A percentile compares a stretch with the other conserved stretches of the same genome.
Evolutionary conservation across 768 basidiomycete genomes (phyloP).

Genomic region (Podaxis mareebaensis): DNA sequence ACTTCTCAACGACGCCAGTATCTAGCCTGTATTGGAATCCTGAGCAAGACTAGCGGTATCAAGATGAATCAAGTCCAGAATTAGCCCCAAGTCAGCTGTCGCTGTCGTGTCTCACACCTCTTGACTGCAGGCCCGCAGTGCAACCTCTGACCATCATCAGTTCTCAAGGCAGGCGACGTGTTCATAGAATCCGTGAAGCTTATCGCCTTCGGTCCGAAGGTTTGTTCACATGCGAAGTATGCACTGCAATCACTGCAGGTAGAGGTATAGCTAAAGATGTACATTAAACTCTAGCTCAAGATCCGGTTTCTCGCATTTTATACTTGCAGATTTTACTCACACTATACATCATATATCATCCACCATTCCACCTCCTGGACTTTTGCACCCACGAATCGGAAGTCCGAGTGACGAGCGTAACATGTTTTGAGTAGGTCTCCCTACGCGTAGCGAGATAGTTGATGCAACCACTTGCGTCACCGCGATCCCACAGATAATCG

Average conservation of each 20-base stretch:
- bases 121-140: background rate
- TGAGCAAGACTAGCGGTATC: background rate
- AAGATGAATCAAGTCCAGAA: conserved; percentile 1
- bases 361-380: background rate
- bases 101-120: background rate
- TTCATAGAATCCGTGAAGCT: background rate
- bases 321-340: background rate
- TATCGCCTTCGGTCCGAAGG: background rate
- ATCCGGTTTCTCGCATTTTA: background rate
- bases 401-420: background rate
- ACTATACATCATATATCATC: background rate
- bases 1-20: background rate
- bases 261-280: background rate
- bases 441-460: background rate
- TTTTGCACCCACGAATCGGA: background rate
- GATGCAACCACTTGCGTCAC: conserved; percentile 1
- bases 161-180: background rate
- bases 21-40: background rate
- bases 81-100: background rate
- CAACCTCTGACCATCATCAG: background rate
- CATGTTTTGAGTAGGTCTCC: background rate
- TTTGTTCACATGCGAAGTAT: background rate
- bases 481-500: background rate
- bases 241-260: background rate
- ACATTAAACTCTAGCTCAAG: background rate